phyloP scores from a whole-genome alignment of 73 alveolate genomes.

The Paramecium tetraurelia region DNA sequence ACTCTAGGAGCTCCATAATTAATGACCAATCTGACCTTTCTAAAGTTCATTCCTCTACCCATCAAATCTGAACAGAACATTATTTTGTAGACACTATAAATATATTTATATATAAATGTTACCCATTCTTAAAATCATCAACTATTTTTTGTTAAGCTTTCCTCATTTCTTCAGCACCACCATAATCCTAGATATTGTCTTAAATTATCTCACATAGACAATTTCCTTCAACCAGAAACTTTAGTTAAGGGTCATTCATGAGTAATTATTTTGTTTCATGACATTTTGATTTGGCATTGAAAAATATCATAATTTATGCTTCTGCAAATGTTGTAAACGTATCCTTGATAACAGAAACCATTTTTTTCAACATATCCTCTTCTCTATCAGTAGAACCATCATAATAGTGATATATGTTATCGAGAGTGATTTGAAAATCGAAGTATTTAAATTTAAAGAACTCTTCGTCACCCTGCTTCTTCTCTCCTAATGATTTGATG shows the following conservation, averaged over 20 bases:
- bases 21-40: slow-evolving; percentile 12
- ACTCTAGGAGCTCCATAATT: slow-evolving; percentile 35
- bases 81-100: neutral
- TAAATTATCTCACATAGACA: slow-evolving; percentile 10
- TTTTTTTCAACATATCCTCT: neutral
- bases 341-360: neutral
- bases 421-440: neutral
- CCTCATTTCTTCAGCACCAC: slow-evolving; percentile 3
- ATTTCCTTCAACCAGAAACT: neutral
- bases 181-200: neutral
- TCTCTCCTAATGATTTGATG: neutral
- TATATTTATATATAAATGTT: neutral
- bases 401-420: slow-evolving; percentile 36
- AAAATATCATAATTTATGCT: slow-evolving; percentile 31
- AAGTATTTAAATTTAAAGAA: slow-evolving; percentile 28
- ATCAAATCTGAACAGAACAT: slow-evolving; percentile 41
- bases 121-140: neutral
- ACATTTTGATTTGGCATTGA: neutral
- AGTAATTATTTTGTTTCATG: neutral
- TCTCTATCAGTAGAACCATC: neutral
- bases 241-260: neutral
- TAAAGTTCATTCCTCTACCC: slow-evolving; percentile 50
- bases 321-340: neutral
- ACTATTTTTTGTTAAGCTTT: neutral
- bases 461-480: neutral